Base-by-base conservation (phyloP, 345 rosid genomes). In the Aquilaria sinensis region DNA sequence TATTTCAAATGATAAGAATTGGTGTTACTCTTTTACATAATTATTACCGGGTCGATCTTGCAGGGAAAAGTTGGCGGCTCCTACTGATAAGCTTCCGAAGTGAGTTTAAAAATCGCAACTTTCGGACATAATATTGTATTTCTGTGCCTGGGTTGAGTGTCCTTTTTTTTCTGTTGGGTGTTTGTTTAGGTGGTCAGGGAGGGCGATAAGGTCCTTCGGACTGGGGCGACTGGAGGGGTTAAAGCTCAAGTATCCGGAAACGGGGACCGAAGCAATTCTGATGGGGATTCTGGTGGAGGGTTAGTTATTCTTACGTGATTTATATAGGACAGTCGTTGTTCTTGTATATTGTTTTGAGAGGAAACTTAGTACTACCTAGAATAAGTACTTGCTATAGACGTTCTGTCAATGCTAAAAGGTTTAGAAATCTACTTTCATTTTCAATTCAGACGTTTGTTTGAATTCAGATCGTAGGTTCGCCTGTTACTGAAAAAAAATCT, bases 261-360 rank as follows among this genome's bases (percentile, higher is more conserved):
- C 96, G 0, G 96, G 97, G 13, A 88, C 94, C 1, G 98, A 93
- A 80, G 80, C 92, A 6, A 79, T 93, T 77, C 81, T 93, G 15
- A 79, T 85, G 92, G 98, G 98, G 65, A 83, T 93, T 73, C 76
- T 90, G 71, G 85, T 90, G 16, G 97, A 90, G 81, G 97, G 98
- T 90, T 69, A 69, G 87, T 69, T 15, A 56, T 45, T 33, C 49
- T 12, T 32, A n/a, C 53, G 51, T 37, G 51, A 56, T 37, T 52
- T 23, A 14, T 29, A 9, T 12, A 51, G 34, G 11, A 51, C 57
- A 34, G 32, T 61, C 23, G n/a, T 52, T 7, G 3, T n/a, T 52
- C 9, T 52, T 7, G 3, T 9, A 9, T 10, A 31, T 12, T 52
- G 3, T 52, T n/a, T 7, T 16, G 2, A 16, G 23, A 52, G 23